Evolutionary conservation across 1,284 basidiomycete genomes (phyloP).

Genomic region (Heliocybe sulcata): DNA sequence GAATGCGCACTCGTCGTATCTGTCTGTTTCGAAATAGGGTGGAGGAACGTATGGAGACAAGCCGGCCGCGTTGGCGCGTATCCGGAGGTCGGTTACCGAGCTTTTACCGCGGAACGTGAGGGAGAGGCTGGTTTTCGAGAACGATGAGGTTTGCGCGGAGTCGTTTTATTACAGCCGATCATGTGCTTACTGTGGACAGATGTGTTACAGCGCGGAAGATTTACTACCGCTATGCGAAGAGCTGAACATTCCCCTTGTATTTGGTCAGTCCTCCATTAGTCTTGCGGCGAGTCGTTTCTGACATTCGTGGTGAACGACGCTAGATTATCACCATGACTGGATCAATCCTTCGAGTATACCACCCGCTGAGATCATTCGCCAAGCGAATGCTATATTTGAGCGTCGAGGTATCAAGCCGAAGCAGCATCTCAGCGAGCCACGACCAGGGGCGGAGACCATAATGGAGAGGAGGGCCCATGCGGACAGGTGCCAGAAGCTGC

Average conservation of each 20-base stretch:
- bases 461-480: constrained; percentile 86
- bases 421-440: constrained; percentile 82
- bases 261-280: constrained; percentile 30
- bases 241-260: constrained; percentile 73
- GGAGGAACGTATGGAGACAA: constrained; percentile 84
- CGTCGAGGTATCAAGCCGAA: constrained; percentile 77
- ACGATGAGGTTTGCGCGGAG: constrained; percentile 64
- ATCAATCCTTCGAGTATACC: constrained; percentile 56
- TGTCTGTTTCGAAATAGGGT: constrained; percentile 29
- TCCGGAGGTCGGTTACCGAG: constrained; percentile 63
- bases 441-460: constrained; percentile 66
- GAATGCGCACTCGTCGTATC: neutral
- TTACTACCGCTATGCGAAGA: constrained; percentile 79
- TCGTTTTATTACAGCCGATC: neutral
- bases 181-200: constrained; percentile 29
- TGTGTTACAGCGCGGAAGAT: constrained; percentile 86
- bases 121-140: constrained; percentile 79
- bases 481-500: constrained; percentile 67
- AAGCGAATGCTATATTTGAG: constrained; percentile 72
- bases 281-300: neutral
- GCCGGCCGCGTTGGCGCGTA: constrained; percentile 56
- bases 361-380: constrained; percentile 54
- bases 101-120: constrained; percentile 59
- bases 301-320: constrained; percentile 7
- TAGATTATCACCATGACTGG: constrained; percentile 77